phyloP scores from a whole-genome alignment of 2,329 filamentous ascomycete species.

The Aspergillus pseudoglaucus region DNA sequence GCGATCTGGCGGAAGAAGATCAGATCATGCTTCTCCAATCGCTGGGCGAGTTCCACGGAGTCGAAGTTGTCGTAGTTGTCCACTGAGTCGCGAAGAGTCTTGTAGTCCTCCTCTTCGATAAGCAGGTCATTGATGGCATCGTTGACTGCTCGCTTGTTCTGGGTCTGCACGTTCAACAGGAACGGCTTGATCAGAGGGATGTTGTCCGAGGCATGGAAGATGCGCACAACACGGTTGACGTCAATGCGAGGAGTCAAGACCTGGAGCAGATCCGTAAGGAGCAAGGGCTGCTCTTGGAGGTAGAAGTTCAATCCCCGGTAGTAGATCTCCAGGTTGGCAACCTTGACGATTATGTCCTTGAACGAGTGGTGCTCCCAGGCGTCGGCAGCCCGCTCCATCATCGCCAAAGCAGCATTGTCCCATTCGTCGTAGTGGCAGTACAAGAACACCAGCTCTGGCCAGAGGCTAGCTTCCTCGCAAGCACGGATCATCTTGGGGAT shows the following conservation, averaged over 20 bases:
- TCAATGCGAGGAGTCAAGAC: constrained; percentile 88
- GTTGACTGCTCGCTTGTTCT: constrained; percentile 98
- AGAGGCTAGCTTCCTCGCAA: constrained; percentile 89
- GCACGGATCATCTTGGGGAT: constrained; percentile 94
- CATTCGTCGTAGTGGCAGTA: constrained; percentile 98
- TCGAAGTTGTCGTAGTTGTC: constrained; percentile 99
- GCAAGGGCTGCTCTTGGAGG: constrained; percentile 89
- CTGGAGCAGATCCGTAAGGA: constrained; percentile 92
- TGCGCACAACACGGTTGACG: constrained; percentile 96
- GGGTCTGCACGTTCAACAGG: constrained; percentile 87
- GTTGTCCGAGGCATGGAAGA: constrained; percentile 98
- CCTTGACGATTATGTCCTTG: constrained; percentile 98
- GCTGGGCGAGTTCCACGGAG: constrained; percentile 80
- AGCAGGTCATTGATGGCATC: constrained; percentile 95
- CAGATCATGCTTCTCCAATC: constrained; percentile 93
- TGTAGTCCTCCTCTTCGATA: constrained; percentile 99
- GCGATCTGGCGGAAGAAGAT: constrained; percentile 99
- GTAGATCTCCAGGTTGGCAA: constrained; percentile 97
- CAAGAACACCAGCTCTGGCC: constrained; percentile 96
- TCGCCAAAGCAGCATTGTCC: constrained; percentile 92
- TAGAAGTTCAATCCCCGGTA: constrained; percentile 97
- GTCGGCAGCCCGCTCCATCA: constrained; percentile 96
- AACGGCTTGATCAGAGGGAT: constrained; percentile 98
- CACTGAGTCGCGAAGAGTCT: constrained; percentile 93
- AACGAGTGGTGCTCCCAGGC: constrained; percentile 99